phyloP scores from a whole-genome alignment of 495 filamentous ascomycete genomes.

The Daldinia concentrica region DNA sequence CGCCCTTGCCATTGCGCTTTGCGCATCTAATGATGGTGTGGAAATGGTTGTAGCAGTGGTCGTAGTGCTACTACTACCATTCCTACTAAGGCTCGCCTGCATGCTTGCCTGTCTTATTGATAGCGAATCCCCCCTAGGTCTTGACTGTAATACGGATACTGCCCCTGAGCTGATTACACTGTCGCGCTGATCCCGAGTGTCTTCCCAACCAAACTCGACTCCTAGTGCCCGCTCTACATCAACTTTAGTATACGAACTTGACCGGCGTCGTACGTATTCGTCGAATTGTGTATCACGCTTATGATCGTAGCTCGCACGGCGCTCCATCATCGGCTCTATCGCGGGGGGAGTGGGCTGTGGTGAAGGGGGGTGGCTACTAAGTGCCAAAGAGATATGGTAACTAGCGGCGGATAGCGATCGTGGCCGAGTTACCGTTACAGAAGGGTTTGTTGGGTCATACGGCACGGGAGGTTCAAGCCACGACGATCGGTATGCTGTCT shows the following conservation, averaged over 20 bases:
- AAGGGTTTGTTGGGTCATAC: conserved; percentile 37
- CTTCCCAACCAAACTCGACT: conserved; percentile 53
- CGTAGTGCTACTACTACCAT: conserved; percentile 12
- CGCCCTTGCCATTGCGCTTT: conserved; percentile 24
- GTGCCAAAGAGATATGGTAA: conserved; percentile 29
- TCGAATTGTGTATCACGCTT: conserved; percentile 50
- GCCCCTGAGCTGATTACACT: conserved; percentile 33
- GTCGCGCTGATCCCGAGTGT: conserved; percentile 21
- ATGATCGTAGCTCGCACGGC: conserved; percentile 45
- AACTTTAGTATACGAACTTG: conserved; percentile 35
- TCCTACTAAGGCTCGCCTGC: conserved; percentile 36
- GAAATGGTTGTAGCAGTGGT: conserved; percentile 8
- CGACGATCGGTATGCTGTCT: conserved; percentile 33
- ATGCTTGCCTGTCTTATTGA: conserved; percentile 36
- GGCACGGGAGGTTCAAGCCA: conserved; percentile 28
- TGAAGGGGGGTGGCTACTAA: conserved; percentile 20
- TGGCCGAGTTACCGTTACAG: conserved; percentile 11
- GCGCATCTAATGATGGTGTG: conserved; percentile 25
- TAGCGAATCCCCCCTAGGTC: conserved; percentile 37
- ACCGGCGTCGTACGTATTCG: conserved; percentile 39
- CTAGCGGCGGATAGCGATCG: conserved; percentile 38
- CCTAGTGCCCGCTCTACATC: conserved; percentile 50
- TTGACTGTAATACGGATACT: conserved; percentile 25
- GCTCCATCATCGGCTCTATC: conserved; percentile 8
- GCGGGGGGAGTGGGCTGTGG: conserved; percentile 11